These are phyloP conservation scores for Haplosporangium sp. DNA, from an alignment of 371 early-diverging fungal species.

Conservation along the genomic window DNA sequence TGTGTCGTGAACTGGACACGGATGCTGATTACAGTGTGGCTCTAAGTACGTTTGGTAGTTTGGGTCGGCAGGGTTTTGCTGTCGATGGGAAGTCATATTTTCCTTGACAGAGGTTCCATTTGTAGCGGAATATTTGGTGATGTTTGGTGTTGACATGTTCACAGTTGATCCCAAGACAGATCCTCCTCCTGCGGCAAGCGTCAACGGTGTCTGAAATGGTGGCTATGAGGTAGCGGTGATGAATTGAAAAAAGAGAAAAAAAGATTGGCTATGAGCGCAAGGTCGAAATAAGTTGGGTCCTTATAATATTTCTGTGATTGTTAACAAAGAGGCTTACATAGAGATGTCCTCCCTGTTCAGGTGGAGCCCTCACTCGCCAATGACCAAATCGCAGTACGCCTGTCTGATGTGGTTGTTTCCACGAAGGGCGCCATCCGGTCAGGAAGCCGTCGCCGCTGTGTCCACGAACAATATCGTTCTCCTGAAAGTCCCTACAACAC, in stretches of 20 bases:
- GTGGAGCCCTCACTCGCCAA: slow-evolving; percentile 49
- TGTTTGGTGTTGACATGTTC: slow-evolving; percentile 1
- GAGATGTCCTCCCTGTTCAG: slow-evolving; percentile 24
- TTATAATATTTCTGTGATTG: too few species aligned
- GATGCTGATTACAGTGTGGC: neutral
- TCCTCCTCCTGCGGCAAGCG: slow-evolving; percentile 52
- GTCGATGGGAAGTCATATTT: neutral
- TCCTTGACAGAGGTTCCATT: neutral
- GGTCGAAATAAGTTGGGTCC: too few species aligned
- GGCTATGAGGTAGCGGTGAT: slow-evolving; percentile 15
- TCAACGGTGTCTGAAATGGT: slow-evolving; percentile 53
- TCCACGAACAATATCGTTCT: slow-evolving; percentile 49
- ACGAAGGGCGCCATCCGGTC: slow-evolving; percentile 52
- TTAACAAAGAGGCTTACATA: slow-evolving; percentile 27
- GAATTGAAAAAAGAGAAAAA: too few species aligned
- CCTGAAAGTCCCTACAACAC: slow-evolving; percentile 49
- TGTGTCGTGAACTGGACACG: neutral
- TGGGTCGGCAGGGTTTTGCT: neutral
- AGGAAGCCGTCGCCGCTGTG: slow-evolving; percentile 53
- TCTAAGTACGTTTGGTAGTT: neutral
- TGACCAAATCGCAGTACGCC: slow-evolving; percentile 52
- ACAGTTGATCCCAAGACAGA: slow-evolving; percentile 35
- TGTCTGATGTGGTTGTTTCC: slow-evolving; percentile 47
- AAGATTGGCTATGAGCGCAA: too few species aligned
- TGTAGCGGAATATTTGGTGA: neutral